Conservation (phyloP, 1,284 basidiomycete genomes). For the Sphaerobolus stellatus region DNA sequence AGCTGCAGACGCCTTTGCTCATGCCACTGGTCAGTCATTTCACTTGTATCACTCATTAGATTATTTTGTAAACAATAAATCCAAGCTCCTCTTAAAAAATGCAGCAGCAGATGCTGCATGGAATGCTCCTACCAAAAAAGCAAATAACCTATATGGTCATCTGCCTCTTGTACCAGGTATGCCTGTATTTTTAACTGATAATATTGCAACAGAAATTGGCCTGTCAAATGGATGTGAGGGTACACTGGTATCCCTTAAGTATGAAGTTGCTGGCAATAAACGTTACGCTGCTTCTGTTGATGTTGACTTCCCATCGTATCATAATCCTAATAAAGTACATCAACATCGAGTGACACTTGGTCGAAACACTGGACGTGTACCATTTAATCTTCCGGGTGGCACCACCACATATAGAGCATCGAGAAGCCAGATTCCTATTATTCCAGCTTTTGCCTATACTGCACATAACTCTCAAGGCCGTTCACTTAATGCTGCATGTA, state of each 20-base stretch:
- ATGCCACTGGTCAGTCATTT: background rate
- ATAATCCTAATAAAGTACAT: background rate
- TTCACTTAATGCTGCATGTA: background rate
- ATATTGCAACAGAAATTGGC: background rate
- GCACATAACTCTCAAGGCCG: constrained; percentile 3
- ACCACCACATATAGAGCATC: background rate
- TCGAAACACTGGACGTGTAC: background rate
- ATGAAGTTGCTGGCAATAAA: background rate
- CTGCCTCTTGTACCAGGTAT: background rate
- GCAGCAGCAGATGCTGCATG: constrained; percentile 2
- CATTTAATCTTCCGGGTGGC: background rate
- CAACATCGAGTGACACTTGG: background rate
- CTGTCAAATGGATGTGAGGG: background rate
- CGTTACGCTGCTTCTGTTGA: background rate
- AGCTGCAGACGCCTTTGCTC: background rate
- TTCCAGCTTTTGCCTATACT: constrained; percentile 2
- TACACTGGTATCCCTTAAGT: background rate
- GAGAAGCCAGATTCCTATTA: background rate
- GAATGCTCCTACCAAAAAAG: background rate
- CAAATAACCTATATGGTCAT: background rate
- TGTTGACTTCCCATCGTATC: background rate
- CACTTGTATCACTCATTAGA: constrained; percentile 2
- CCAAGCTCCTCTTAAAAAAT: background rate
- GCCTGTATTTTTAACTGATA: constrained; percentile 3
- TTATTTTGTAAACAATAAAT: background rate